A percentile compares a stretch with the other conserved stretches of the same genome.
These are phyloP conservation scores for Penicillium longicatenatum DNA, from an alignment of 495 filamentous ascomycete genomes.

Conservation along the genomic window DNA sequence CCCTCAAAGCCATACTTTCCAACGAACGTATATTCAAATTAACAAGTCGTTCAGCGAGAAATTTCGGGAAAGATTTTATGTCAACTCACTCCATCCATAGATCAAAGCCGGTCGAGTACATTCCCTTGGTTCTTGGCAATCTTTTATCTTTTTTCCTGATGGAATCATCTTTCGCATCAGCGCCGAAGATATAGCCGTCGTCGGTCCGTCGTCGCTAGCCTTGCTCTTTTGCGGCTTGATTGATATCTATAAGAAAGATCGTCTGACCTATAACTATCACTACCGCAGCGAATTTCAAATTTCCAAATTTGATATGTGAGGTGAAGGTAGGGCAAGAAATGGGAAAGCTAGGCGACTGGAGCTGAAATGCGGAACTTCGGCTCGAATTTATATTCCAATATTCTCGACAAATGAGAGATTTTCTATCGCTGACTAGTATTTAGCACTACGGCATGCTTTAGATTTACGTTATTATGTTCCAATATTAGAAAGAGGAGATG, in stretches of 20 bases:
- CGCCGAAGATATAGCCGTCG: conserved; percentile 23
- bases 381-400: too few species aligned
- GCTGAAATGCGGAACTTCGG: too few species aligned
- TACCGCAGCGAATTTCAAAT: too few species aligned
- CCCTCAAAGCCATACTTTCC: conserved; percentile 8
- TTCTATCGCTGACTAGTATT: background rate
- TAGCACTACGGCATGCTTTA: background rate
- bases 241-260: background rate
- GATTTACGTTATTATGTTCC: background rate
- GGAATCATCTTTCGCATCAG: conserved; percentile 16
- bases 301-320: too few species aligned
- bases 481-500: background rate
- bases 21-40: conserved; percentile 14
- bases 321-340: too few species aligned
- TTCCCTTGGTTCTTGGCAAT: conserved; percentile 16
- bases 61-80: background rate
- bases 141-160: conserved; percentile 16
- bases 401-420: background rate
- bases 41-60: conserved; percentile 5
- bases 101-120: conserved; percentile 5
- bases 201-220: conserved; percentile 8
- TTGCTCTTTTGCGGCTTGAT: conserved; percentile 14
- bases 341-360: too few species aligned
- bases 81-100: conserved; percentile 19
- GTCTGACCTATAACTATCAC: too few species aligned